These are phyloP conservation scores for Trypanosoma melophagium DNA, from an alignment of 208 protist genomes.

Conservation along the genomic window DNA sequence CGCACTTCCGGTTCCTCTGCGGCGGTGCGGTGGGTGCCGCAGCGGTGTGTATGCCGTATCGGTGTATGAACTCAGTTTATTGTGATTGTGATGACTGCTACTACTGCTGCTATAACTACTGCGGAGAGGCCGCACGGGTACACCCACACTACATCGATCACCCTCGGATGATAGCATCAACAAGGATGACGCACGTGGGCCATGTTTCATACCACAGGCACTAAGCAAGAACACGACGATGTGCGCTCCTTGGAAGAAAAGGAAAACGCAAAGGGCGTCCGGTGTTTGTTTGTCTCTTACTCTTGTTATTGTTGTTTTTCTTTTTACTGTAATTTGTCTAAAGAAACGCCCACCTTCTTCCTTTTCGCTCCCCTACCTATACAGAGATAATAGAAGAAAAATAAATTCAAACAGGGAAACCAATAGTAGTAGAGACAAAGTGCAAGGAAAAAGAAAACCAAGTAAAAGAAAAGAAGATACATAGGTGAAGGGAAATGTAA, in stretches of 20 bases:
- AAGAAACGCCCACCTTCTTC: no score
- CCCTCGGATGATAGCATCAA: not conserved
- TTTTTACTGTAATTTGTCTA: not conserved
- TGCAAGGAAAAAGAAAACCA: no score
- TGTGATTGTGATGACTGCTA: no score
- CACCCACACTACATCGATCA: not conserved
- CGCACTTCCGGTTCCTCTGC: no score
- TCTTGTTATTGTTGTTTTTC: not conserved
- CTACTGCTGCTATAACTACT: no score
- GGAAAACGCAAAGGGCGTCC: not conserved
- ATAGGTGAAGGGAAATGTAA: no score
- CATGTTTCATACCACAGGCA: not conserved
- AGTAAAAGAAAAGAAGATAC: no score
- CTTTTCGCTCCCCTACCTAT: not conserved
- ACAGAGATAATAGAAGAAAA: not conserved
- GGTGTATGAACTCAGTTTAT: no score
- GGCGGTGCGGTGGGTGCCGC: not conserved
- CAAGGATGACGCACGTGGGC: not conserved
- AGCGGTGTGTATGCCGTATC: no score
- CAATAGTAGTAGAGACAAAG: no score
- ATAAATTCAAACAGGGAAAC: not conserved
- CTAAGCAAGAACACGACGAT: not conserved
- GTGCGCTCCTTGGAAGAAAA: not conserved
- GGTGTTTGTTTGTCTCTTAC: not conserved
- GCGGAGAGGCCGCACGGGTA: no score